These are phyloP conservation scores for Aspergillus aculeatus DNA, from an alignment of 2,329 filamentous ascomycete genomes.

Conservation along the genomic window DNA sequence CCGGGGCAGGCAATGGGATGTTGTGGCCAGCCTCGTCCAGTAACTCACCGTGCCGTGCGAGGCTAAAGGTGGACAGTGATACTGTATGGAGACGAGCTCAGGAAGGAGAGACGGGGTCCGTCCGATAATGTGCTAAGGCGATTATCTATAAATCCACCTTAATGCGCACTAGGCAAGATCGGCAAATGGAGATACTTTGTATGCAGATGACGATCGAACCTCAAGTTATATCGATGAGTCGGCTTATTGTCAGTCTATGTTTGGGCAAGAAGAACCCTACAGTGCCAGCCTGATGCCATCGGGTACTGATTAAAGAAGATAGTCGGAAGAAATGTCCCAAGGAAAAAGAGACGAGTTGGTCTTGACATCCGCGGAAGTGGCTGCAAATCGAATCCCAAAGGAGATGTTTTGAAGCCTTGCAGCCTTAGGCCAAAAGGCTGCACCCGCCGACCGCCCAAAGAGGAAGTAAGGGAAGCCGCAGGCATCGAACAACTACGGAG, in stretches of 20 bases:
- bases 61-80: not conserved
- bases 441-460: slow-evolving; percentile 13
- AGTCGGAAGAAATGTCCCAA: too few species aligned
- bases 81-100: not conserved
- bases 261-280: not conserved
- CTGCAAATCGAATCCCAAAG: not conserved
- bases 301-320: not conserved
- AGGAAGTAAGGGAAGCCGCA: slow-evolving; percentile 2
- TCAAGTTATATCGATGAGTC: not conserved
- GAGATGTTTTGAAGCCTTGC: not conserved
- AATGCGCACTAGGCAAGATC: not conserved
- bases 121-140: not conserved
- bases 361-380: not conserved
- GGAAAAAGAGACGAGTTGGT: too few species aligned
- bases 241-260: not conserved
- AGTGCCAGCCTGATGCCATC: not conserved
- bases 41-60: not conserved
- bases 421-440: slow-evolving; percentile 17
- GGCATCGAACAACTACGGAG: not conserved
- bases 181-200: not conserved
- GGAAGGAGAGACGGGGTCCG: not conserved
- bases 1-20: not conserved
- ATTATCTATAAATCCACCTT: not conserved
- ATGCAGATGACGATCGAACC: not conserved
- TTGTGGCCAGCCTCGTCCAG: not conserved